These are phyloP conservation scores for Phytophthora cryptogea DNA, from an alignment of 352 stramenopile genomes.

Conservation along the genomic window DNA sequence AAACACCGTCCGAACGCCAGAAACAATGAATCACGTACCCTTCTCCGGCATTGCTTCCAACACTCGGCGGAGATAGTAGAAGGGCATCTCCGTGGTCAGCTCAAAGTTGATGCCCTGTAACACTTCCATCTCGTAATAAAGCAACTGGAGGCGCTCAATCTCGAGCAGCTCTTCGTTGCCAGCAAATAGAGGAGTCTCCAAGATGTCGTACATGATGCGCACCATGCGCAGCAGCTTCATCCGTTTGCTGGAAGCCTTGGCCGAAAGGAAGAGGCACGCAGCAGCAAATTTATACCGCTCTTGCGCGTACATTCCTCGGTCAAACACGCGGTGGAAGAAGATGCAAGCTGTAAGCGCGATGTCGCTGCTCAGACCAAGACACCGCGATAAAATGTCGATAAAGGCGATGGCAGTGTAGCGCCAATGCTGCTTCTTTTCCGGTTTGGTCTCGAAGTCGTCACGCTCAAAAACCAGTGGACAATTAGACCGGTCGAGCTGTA, in stretches of 20 bases:
- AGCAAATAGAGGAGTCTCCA: constrained; percentile 68
- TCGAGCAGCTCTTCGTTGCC: constrained; percentile 88
- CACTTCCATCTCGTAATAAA: constrained; percentile 88
- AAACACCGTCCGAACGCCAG: background rate
- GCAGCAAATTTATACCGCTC: constrained; percentile 86
- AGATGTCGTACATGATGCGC: constrained; percentile 83
- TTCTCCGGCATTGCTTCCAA: constrained; percentile 79
- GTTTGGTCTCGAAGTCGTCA: constrained; percentile 53
- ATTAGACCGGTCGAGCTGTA: constrained; percentile 76
- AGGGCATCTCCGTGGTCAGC: constrained; percentile 78
- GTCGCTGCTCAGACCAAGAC: constrained; percentile 65
- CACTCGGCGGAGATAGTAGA: constrained; percentile 64
- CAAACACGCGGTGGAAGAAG: constrained; percentile 84
- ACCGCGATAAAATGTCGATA: constrained; percentile 78
- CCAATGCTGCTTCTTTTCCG: constrained; percentile 83
- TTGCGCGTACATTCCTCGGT: constrained; percentile 77
- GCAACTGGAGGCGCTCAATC: constrained; percentile 80
- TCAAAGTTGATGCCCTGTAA: constrained; percentile 84
- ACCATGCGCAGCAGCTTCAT: constrained; percentile 90
- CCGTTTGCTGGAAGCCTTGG: constrained; percentile 84
- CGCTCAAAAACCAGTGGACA: constrained; percentile 80
- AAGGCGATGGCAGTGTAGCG: constrained; percentile 79
- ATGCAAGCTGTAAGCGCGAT: constrained; percentile 75
- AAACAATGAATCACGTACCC: constrained; percentile 36
- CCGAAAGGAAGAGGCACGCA: constrained; percentile 79